Evolutionary conservation across 1,139 yeast species (phyloP).

Genomic region (Suhomyces maxii): DNA sequence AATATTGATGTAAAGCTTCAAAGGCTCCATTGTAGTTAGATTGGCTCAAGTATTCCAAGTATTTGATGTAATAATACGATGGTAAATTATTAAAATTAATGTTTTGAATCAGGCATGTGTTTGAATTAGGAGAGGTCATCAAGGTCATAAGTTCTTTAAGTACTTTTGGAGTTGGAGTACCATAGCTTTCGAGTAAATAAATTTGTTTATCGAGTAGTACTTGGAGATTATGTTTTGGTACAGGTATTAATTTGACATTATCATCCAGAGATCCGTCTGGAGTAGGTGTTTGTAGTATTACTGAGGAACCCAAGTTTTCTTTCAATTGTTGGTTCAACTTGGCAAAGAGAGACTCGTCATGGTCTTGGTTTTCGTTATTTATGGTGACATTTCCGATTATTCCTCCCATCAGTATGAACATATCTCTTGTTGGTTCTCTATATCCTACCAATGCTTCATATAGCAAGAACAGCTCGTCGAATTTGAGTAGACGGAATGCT

Average conservation of each 20-base stretch:
- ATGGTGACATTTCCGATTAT: conserved; percentile 6
- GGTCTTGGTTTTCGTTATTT: conserved; percentile 1
- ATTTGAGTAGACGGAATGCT: conserved; percentile 54
- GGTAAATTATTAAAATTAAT: conserved; percentile 54
- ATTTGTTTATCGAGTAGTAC: conserved; percentile 57
- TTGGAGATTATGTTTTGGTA: conserved; percentile 56
- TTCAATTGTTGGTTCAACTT: conserved; percentile 24
- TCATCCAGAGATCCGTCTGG: neutral
- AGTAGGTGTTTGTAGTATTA: neutral
- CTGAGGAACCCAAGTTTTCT: conserved; percentile 19
- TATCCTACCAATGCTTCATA: conserved; percentile 57
- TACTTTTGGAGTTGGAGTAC: conserved; percentile 51
- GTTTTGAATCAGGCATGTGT: conserved; percentile 44
- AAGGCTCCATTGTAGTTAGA: conserved; percentile 76
- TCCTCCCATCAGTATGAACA: conserved; percentile 25
- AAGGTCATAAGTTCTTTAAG: conserved; percentile 44
- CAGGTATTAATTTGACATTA: conserved; percentile 25
- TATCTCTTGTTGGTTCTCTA: conserved; percentile 37
- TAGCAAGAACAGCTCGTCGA: conserved; percentile 55
- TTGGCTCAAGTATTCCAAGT: conserved; percentile 59
- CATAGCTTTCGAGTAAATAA: conserved; percentile 52
- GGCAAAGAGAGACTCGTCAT: conserved; percentile 18
- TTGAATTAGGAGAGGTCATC: conserved; percentile 46
- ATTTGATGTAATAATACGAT: conserved; percentile 62
- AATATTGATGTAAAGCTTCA: conserved; percentile 73